Percentiles rank a stretch among this genome's conserved stretches.
Conservation (phyloP, 306 rosid genomes). For the Malus fusca region DNA sequence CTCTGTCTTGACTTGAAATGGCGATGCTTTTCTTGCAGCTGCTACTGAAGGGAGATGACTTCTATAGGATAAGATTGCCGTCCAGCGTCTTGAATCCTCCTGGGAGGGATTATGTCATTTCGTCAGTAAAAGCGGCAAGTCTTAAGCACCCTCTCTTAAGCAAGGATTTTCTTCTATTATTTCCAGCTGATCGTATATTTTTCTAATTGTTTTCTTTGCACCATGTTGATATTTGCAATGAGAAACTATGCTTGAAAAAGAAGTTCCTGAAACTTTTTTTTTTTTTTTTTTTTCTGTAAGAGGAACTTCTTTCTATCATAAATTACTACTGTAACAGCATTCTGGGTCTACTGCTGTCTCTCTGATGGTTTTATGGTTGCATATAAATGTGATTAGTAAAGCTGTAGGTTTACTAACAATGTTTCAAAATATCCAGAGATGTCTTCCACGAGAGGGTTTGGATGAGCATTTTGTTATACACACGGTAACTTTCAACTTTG, state of each 20-base stretch:
- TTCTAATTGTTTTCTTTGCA: background rate
- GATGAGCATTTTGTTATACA: conserved; percentile 87
- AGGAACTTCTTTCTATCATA: background rate
- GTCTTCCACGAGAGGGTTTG: conserved; percentile 79
- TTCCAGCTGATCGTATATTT: background rate
- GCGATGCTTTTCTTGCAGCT: conserved; percentile 33
- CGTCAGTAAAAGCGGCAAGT: conserved; percentile 87
- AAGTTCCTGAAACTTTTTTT: background rate
- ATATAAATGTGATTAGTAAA: background rate
- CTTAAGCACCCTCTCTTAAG: background rate
- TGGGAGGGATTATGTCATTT: conserved; percentile 57
- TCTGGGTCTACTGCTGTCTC: background rate
- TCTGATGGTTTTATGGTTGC: background rate
- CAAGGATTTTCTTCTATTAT: background rate
- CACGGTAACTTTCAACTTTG: conserved; percentile 41
- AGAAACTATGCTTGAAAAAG: background rate
- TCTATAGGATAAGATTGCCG: conserved; percentile 78
- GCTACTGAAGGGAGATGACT: conserved; percentile 69
- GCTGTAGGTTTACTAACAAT: conserved; percentile 6
- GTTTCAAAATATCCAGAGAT: conserved; percentile 57
- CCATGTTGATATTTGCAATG: background rate
- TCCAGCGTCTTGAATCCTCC: conserved; percentile 68
- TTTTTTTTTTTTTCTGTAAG: background rate
- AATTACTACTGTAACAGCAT: background rate
- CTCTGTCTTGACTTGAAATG: conserved; percentile 2